These are phyloP conservation scores for Moesziomyces parantarcticus DNA, from an alignment of 1,284 basidiomycete genomes.

Conservation along the genomic window DNA sequence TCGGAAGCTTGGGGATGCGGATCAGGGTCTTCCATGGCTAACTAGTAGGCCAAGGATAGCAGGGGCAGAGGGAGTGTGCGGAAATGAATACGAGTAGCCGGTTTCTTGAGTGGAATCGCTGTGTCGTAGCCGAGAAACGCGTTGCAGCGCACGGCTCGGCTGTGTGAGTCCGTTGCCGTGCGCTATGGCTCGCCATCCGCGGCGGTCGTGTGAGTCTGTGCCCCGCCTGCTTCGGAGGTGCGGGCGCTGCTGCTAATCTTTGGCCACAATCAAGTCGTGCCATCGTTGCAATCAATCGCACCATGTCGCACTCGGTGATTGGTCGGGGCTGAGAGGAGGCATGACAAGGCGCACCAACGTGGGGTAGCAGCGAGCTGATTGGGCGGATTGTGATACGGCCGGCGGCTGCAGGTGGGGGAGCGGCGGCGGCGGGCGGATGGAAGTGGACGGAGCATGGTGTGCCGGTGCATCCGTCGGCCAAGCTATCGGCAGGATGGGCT, in stretches of 20 bases:
- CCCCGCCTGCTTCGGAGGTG: no score
- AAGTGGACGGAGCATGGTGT: conserved; percentile 10
- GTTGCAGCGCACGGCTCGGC: not conserved
- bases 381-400: not conserved
- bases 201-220: not conserved
- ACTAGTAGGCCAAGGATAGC: not conserved
- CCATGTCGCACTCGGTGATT: not conserved
- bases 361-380: not conserved
- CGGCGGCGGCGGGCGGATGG: not conserved
- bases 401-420: not conserved
- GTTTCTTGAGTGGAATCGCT: not conserved
- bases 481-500: not conserved
- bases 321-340: not conserved
- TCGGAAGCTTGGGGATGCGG: conserved; percentile 11
- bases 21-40: conserved; percentile 34
- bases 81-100: no score
- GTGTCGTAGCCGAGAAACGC: not conserved
- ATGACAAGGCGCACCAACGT: not conserved
- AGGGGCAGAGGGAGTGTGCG: not conserved
- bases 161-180: not conserved
- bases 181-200: no score
- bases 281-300: no score
- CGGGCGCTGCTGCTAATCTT: no score
- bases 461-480: conserved; percentile 22
- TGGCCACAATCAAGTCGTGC: no score